These are phyloP conservation scores for Aspergillus hiratsukae DNA, from an alignment of 2,329 filamentous ascomycete species.

Conservation along the genomic window DNA sequence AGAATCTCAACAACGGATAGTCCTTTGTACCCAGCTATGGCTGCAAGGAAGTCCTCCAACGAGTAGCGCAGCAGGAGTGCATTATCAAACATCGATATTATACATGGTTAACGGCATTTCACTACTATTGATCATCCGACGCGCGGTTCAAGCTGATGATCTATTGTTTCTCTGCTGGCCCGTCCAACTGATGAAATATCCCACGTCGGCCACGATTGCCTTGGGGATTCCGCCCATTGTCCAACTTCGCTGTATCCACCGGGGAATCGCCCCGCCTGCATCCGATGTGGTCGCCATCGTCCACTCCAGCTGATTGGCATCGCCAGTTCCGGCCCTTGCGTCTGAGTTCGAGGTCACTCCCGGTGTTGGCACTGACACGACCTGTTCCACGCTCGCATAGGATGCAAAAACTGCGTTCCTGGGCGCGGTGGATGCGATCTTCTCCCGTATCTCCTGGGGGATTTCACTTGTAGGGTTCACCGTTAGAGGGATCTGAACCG, in stretches of 20 bases:
- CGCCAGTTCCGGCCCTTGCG: not conserved
- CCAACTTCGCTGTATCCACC: slow-evolving; percentile 36
- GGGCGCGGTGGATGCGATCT: slow-evolving; percentile 19
- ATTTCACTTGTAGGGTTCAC: slow-evolving; percentile 9
- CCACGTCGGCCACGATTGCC: slow-evolving; percentile 36
- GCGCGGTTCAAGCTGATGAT: not conserved
- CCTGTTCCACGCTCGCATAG: slow-evolving; percentile 34
- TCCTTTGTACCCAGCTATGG: no score
- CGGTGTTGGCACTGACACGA: slow-evolving; percentile 10
- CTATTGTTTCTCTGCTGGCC: slow-evolving; percentile 10
- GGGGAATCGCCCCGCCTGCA: slow-evolving; percentile 33
- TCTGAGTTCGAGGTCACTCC: not conserved
- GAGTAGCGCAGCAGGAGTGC: no score
- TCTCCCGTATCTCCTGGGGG: slow-evolving; percentile 15
- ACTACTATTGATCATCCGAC: no score
- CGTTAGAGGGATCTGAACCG: slow-evolving; percentile 30
- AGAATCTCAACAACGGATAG: no score
- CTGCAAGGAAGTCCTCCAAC: no score
- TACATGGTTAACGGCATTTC: no score
- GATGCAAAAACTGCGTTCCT: slow-evolving; percentile 27
- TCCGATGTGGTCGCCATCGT: slow-evolving; percentile 36
- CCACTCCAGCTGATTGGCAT: slow-evolving; percentile 23
- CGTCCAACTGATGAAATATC: slow-evolving; percentile 35
- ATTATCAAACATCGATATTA: no score
- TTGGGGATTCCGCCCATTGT: slow-evolving; percentile 32